Evolutionary conservation across 129 eudicot genomes (phyloP).

Genomic region (sunflower (Helianthus annuus)): DNA sequence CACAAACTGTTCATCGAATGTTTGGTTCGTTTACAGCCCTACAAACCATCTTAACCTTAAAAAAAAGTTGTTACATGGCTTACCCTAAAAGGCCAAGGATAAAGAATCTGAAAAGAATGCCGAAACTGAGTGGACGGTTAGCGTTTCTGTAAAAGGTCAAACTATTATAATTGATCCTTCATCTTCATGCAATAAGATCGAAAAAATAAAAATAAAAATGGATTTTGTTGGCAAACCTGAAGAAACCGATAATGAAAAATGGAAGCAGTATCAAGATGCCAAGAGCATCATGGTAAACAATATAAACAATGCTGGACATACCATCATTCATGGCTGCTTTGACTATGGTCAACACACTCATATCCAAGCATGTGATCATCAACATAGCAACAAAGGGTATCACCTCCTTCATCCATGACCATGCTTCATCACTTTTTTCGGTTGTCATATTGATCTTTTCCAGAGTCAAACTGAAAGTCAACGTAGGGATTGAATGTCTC

Average conservation of each 20-base stretch:
- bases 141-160: slow-evolving; percentile 20
- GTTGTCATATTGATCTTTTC: slow-evolving; percentile 14
- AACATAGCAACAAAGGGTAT: slow-evolving; percentile 41
- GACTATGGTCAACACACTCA: slow-evolving; percentile 26
- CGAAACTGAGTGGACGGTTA: slow-evolving; percentile 26
- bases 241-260: slow-evolving; percentile 25
- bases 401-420: slow-evolving; percentile 16
- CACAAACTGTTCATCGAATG: too few relatives aligned
- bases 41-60: neutral
- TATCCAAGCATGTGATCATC: slow-evolving; percentile 30
- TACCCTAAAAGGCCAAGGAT: slow-evolving; percentile 46
- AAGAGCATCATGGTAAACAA: slow-evolving; percentile 46
- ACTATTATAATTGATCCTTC: neutral
- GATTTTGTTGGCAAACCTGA: slow-evolving; percentile 30
- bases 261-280: slow-evolving; percentile 47
- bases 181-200: neutral
- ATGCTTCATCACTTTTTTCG: neutral
- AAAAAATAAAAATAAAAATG: neutral
- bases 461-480: neutral
- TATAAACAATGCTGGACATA: slow-evolving; percentile 39
- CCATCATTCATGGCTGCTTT: slow-evolving; percentile 51
- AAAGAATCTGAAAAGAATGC: slow-evolving; percentile 35
- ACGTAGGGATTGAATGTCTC: neutral
- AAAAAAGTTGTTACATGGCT: neutral
- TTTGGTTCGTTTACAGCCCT: too few relatives aligned